Evolutionary conservation across 2,329 filamentous ascomycete genomes (phyloP).

Genomic region (Teratosphaeriaceae sp.): DNA sequence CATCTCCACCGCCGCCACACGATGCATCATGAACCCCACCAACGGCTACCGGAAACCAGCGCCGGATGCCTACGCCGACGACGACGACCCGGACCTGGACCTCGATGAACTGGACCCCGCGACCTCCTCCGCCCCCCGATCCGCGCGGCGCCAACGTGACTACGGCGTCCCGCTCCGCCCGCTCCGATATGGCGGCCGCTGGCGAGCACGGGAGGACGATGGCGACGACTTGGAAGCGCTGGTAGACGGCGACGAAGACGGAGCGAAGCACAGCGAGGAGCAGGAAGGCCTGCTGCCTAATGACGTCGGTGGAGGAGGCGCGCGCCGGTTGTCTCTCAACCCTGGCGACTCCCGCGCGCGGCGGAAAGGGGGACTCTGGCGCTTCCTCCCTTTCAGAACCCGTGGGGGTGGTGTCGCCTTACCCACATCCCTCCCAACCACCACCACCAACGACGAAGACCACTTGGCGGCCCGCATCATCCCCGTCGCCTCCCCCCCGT

Average conservation of each 20-base stretch:
- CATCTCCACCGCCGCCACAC: background rate
- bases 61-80: conserved; percentile 55
- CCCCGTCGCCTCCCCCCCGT: conserved; percentile 54
- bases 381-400: conserved; percentile 21
- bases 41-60: conserved; percentile 45
- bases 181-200: conserved; percentile 41
- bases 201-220: conserved; percentile 43
- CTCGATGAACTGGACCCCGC: conserved; percentile 74
- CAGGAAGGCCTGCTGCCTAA: conserved; percentile 43
- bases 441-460: conserved; percentile 40
- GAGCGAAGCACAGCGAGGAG: background rate
- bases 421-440: conserved; percentile 14
- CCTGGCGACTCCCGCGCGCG: conserved; percentile 13
- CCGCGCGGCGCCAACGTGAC: background rate
- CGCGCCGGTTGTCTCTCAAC: background rate
- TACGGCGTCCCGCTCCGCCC: conserved; percentile 56
- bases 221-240: conserved; percentile 61
- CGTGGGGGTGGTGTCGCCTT: conserved; percentile 20
- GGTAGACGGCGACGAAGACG: conserved; percentile 47
- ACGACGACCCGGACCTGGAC: conserved; percentile 59
- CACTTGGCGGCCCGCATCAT: conserved; percentile 68
- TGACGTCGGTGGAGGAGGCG: conserved; percentile 6
- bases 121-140: conserved; percentile 57
- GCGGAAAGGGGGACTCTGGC: conserved; percentile 19
- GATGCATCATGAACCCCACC: conserved; percentile 41